Base-by-base conservation (phyloP, 1,139 yeast species). In the Kazachstania sp. region DNA sequence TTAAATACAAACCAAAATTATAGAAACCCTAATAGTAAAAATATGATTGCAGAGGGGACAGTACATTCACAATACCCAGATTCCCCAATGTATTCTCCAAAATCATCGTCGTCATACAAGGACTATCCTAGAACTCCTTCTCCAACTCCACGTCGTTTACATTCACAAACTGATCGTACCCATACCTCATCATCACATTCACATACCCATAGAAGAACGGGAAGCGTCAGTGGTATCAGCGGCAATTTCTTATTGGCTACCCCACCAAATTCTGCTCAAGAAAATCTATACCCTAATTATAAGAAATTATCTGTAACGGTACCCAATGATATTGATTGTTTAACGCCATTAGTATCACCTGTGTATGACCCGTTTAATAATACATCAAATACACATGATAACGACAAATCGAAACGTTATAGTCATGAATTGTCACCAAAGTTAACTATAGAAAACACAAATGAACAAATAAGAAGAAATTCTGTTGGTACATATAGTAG, bases 391-490 rank as follows among this genome's bases (percentile, higher is more conserved):
- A 6, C 36, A 20, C 1, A 4, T 19, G 5, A 38, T n/a, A 32
- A 16, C n/a, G n/a, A 32, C 2, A 23, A 13, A 12, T 41, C 38
- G 34, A 41, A 15, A 11, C 16, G 32, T 15, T 54, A 48, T 41
- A 43, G 45, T 12, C 52, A 51, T 36, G 40, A 49, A 15, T 41
- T 36, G 18, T 50, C 57, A 2, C 55, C 61, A 11, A 48, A 49
- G 9, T 45, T 46, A 18, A 56, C 60, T 5, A 58, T 58, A 4
- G 39, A 46, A 26, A 50, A 60, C 43, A 59, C 64, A 2, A 54
- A 52, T 16, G 58, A 58, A 45, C 65, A 62, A 47, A 50, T 61
- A 8, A 50, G 58, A 39, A 56, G 64, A 44, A 62, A 61, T 43
- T 50, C 56, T 29, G 51, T 41, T 9, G 59, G 61, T 2, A 48